Evolutionary conservation across 257 asterid species (phyloP).

Genomic region (Solanum clarkiae): DNA sequence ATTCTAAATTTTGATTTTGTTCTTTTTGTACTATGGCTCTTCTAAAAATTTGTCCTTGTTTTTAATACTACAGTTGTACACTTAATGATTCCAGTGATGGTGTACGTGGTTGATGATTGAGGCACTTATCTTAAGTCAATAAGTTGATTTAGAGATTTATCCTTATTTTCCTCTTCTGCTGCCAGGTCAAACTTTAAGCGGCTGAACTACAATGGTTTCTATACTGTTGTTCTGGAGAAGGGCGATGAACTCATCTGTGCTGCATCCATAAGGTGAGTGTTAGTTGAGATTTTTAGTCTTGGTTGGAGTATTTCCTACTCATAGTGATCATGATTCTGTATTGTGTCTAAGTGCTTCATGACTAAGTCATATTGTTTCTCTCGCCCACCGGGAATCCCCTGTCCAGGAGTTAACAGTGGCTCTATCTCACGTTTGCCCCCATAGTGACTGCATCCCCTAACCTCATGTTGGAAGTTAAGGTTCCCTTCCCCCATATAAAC

Average conservation of each 20-base stretch:
- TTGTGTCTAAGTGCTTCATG: background rate
- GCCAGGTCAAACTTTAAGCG: conserved; percentile 83
- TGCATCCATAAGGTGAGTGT: conserved; percentile 78
- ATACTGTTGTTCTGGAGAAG: conserved; percentile 70
- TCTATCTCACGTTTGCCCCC: background rate
- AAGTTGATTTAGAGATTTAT: background rate
- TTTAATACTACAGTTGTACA: background rate
- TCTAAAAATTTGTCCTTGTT: background rate
- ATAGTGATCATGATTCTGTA: background rate
- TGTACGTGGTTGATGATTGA: background rate
- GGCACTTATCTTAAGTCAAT: background rate
- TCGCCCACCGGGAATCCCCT: background rate
- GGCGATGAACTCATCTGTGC: conserved; percentile 69
- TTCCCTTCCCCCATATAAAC: background rate
- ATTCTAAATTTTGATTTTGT: background rate
- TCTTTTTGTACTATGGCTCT: background rate
- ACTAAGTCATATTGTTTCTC: background rate
- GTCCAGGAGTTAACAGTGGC: background rate
- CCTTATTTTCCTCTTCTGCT: conserved; percentile 5
- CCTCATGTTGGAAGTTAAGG: background rate
- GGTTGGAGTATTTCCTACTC: background rate
- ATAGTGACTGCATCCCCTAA: background rate
- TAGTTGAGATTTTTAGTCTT: background rate
- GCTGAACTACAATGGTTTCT: conserved; percentile 69
- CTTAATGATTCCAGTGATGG: background rate